These are phyloP conservation scores for Schizophyllum amplum DNA, from an alignment of 1,284 basidiomycete species.

Conservation along the genomic window DNA sequence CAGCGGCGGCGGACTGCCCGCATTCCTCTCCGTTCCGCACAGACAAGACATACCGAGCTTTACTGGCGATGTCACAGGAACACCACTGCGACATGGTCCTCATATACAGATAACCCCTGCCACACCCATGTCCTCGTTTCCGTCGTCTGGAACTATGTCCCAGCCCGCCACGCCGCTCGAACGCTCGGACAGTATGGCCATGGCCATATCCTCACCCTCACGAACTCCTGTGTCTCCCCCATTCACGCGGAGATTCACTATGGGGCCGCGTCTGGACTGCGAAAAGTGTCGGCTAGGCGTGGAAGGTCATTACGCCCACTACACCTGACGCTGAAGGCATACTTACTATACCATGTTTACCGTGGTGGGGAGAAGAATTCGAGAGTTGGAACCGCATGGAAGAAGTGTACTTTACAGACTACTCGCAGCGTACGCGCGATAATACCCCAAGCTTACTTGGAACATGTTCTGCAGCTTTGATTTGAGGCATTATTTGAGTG, in stretches of 20 bases:
- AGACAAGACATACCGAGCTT: neutral
- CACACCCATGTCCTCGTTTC: conserved; percentile 22
- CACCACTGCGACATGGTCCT: conserved; percentile 13
- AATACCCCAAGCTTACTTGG: neutral
- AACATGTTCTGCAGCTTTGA: neutral
- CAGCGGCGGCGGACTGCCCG: neutral
- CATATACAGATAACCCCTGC: conserved; percentile 30
- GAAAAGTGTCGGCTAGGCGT: conserved; percentile 60
- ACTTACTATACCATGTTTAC: neutral
- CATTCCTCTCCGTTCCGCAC: neutral
- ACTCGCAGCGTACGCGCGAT: neutral
- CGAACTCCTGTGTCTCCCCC: conserved; percentile 19
- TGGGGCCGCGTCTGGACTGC: conserved; percentile 69
- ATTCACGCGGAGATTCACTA: conserved; percentile 43
- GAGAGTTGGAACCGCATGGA: no score
- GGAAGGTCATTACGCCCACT: conserved; percentile 66
- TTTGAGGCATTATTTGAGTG: neutral
- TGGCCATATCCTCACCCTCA: conserved; percentile 13
- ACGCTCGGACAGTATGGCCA: conserved; percentile 13
- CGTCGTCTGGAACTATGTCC: conserved; percentile 3
- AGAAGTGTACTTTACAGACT: neutral
- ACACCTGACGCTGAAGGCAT: conserved; percentile 14
- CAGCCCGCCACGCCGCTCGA: conserved; percentile 3
- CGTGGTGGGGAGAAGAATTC: no score
- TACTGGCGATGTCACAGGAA: conserved; percentile 9